Conservation (phyloP, 2,329 filamentous ascomycete species). For the Claviceps capensis region DNA sequence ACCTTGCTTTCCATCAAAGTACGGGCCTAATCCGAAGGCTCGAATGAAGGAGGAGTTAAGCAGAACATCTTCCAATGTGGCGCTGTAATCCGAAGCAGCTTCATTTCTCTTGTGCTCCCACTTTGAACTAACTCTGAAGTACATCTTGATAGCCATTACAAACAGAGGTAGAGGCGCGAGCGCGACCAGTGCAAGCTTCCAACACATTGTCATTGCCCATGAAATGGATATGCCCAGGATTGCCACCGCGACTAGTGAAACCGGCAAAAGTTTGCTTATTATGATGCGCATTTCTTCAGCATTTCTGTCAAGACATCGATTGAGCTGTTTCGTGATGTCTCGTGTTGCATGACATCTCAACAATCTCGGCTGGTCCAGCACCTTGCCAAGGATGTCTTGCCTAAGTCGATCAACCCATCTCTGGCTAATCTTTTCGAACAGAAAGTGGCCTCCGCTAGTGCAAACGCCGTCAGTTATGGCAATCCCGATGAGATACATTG, state of each 20-base stretch:
- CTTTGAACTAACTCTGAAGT: conserved; percentile 48
- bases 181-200: conserved; percentile 69
- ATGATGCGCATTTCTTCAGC: conserved; percentile 81
- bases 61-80: conserved; percentile 57
- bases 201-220: conserved; percentile 64
- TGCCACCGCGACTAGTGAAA: conserved; percentile 48
- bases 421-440: conserved; percentile 59
- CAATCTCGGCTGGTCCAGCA: conserved; percentile 60
- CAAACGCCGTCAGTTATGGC: conserved; percentile 52
- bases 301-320: conserved; percentile 62
- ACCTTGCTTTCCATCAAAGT: conserved; percentile 54
- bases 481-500: conserved; percentile 54
- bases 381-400: conserved; percentile 48
- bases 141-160: conserved; percentile 49
- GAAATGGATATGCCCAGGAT: conserved; percentile 56
- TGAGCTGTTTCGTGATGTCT: conserved; percentile 51
- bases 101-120: conserved; percentile 62
- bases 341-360: conserved; percentile 60
- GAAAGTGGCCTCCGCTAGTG: conserved; percentile 53
- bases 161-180: conserved; percentile 56
- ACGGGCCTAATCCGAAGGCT: conserved; percentile 56
- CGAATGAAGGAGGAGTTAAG: conserved; percentile 67
- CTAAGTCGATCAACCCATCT: conserved; percentile 65
- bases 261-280: conserved; percentile 62
- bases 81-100: conserved; percentile 43